Evolutionary conservation across 768 basidiomycete genomes (phyloP).

Genomic region (Lepiota venenata): DNA sequence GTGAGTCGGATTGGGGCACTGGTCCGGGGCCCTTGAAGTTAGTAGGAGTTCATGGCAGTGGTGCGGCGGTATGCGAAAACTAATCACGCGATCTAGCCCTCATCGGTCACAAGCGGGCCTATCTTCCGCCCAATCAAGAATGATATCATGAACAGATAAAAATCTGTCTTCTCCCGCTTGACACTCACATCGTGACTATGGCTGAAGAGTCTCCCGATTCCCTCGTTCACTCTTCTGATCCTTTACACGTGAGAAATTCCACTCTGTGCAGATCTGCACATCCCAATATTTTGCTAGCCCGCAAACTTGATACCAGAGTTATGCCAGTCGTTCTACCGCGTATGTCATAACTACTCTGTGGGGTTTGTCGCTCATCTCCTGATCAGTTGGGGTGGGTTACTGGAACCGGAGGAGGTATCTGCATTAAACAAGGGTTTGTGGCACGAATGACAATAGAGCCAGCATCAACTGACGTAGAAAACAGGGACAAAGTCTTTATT

Average conservation of each 20-base stretch:
- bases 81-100: conserved; percentile 5
- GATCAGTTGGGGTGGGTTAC: conserved; percentile 85
- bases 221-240: conserved; percentile 58
- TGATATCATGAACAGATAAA: neutral
- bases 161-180: neutral
- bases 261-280: neutral
- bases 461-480: neutral
- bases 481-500: conserved; percentile 75
- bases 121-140: neutral
- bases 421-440: conserved; percentile 64
- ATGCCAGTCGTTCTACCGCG: conserved; percentile 76
- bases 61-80: neutral
- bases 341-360: conserved; percentile 15
- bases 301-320: conserved; percentile 90
- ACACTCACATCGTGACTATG: conserved; percentile 14
- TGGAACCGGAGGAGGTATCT: conserved; percentile 82
- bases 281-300: conserved; percentile 46
- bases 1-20: neutral
- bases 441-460: neutral
- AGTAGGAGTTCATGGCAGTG: no score
- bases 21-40: neutral
- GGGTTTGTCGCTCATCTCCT: conserved; percentile 6
- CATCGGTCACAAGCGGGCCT: neutral
- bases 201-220: conserved; percentile 33
- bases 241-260: conserved; percentile 51